Evolutionary conservation across 371 early-diverging fungal species (phyloP), one percentile per base, ranked within the genome.

Genomic region (Massospora cicadina): DNA sequence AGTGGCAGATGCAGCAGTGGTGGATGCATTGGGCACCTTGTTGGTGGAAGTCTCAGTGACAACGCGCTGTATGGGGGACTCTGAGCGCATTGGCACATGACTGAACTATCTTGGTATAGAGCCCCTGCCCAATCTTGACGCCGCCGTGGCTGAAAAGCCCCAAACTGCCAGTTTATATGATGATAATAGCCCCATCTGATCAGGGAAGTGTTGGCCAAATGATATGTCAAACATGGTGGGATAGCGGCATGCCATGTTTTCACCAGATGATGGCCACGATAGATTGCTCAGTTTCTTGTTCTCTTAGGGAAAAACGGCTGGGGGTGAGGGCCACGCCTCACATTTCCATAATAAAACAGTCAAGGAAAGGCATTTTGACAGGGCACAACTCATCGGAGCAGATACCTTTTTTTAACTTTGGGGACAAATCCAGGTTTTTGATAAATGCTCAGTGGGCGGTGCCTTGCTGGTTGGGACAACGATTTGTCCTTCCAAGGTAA

Each of bases 121-220:
- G 69, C 10, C 89, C 89, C 71, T 88, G 87, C 43, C 89, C 89
- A 86, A 89, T 89, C 68, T 89, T 88, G 10, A 86, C 83, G 32
- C 89, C 89, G 62, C 87, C 88, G 68, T 88, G 88, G 10, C 83
- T 74, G 1, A 88, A 69, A 24, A 85, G 77, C 25, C 88, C 83
- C 0, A 85, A 82, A 0, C 90, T 88, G 64, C 88, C 90, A 31
- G 72, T 77, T 69, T 89, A 89, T 17, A 89, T 76, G 17, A 43
- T 5, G 23, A 89, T 82, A 28, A 87, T 70, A 1, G 88, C 83
- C 63, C 84, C 13, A 85, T 88, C 70, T 89, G 90, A 73, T 89
- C 88, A 2, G 85, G 72, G 65, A 73, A 76, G 28, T 80, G 72
- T 25, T 75, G 79, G 10, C 79, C 79, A 69, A 81, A 86, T 17